A percentile compares a stretch with the other conserved stretches of the same genome.
phyloP scores from a whole-genome alignment of 306 rosid genomes.

The Vachellia collinsii region DNA sequence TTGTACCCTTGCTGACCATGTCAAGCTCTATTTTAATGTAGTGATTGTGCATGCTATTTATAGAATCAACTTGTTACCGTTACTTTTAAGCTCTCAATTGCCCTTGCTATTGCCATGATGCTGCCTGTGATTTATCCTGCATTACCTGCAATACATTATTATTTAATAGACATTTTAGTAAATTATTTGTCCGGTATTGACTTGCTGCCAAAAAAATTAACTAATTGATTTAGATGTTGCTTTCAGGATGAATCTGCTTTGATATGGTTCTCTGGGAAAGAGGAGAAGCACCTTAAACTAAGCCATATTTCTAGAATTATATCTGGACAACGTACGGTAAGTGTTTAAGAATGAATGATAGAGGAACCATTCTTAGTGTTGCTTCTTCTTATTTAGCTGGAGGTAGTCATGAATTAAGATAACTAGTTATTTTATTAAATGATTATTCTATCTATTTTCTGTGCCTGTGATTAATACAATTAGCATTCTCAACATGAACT shows the following conservation, averaged over 20 bases:
- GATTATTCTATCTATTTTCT: not conserved
- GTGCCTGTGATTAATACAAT: constrained; percentile 10
- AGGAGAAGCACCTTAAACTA: constrained; percentile 92
- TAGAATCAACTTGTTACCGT: constrained; percentile 8
- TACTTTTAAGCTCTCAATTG: not conserved
- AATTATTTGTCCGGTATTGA: constrained; percentile 25
- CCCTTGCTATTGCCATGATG: constrained; percentile 6
- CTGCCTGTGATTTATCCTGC: constrained; percentile 4
- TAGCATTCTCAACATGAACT: constrained; percentile 28
- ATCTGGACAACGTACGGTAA: constrained; percentile 98
- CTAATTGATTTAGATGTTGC: constrained; percentile 39
- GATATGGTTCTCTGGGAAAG: constrained; percentile 98
- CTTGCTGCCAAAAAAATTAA: constrained; percentile 13
- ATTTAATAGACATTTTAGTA: not conserved
- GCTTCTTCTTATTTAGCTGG: constrained; percentile 33
- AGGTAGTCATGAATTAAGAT: constrained; percentile 15
- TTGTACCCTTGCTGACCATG: constrained; percentile 6
- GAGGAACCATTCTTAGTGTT: constrained; percentile 33
- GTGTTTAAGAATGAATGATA: constrained; percentile 42
- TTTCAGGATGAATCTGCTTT: constrained; percentile 94
- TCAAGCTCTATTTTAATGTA: not conserved
- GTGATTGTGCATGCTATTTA: constrained; percentile 12
- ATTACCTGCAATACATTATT: not conserved
- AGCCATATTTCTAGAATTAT: constrained; percentile 92
- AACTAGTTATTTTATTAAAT: not conserved